Evolutionary conservation across 169 alveolate species (phyloP).

Genomic region (Eimeria maxima): DNA sequence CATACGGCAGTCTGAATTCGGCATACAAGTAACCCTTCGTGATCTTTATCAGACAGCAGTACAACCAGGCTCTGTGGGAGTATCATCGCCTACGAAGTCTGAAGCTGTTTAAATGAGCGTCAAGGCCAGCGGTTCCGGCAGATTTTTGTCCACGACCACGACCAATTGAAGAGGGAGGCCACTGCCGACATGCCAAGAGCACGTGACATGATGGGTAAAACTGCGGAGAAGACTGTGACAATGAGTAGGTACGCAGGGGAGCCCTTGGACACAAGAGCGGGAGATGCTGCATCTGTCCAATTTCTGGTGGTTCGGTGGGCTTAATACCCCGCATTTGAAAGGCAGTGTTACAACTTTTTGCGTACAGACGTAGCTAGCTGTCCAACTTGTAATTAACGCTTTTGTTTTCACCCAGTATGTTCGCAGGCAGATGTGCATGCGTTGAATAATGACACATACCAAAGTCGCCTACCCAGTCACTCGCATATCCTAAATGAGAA

Average conservation of each 20-base stretch:
- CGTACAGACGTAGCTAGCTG: neutral
- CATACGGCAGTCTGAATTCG: slow-evolving; percentile 38
- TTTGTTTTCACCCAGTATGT: neutral
- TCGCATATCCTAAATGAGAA: neutral
- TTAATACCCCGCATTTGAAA: neutral
- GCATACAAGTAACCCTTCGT: slow-evolving; percentile 11
- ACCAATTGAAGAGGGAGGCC: neutral
- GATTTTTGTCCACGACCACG: neutral
- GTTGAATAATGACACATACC: neutral
- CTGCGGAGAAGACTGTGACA: neutral
- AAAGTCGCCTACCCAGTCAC: neutral
- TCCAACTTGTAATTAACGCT: neutral
- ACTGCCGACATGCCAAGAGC: neutral
- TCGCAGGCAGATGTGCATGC: neutral
- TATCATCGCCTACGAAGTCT: neutral
- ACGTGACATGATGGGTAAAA: neutral
- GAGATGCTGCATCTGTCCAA: neutral
- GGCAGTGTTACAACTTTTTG: neutral
- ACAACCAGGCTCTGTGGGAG: neutral
- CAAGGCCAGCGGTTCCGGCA: neutral
- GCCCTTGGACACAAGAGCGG: neutral
- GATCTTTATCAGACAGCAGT: slow-evolving; percentile 40
- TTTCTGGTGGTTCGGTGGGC: neutral
- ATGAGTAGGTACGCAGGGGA: neutral
- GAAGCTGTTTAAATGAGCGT: neutral